phyloP scores from a whole-genome alignment of 2,329 filamentous ascomycete genomes.

The Metarhizium guizhouense region DNA sequence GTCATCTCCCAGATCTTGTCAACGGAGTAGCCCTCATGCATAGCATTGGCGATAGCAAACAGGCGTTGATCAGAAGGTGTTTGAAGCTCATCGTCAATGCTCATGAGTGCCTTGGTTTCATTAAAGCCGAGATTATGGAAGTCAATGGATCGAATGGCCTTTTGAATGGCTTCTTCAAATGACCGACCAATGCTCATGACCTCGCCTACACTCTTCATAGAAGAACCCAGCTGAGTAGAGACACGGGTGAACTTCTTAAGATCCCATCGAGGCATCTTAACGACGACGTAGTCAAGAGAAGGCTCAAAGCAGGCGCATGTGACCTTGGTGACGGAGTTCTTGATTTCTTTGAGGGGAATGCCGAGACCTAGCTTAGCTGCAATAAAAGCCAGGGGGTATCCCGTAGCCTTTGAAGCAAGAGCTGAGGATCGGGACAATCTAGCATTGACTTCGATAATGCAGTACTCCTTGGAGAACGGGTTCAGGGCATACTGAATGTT shows the following conservation, averaged over 20 bases:
- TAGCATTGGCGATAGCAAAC: constrained; percentile 96
- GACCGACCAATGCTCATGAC: constrained; percentile 97
- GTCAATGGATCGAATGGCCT: constrained; percentile 92
- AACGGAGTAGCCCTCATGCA: constrained; percentile 87
- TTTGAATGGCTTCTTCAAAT: constrained; percentile 97
- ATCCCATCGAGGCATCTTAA: constrained; percentile 99
- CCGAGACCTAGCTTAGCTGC: constrained; percentile 92
- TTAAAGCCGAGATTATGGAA: constrained; percentile 94
- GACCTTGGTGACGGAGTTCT: constrained; percentile 89
- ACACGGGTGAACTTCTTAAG: constrained; percentile 98
- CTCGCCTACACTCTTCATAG: constrained; percentile 99
- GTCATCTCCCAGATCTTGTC: constrained; percentile 98
- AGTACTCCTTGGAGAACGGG: constrained; percentile 91
- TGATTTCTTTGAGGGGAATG: constrained; percentile 92
- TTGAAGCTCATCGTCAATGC: constrained; percentile 90
- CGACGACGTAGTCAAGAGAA: constrained; percentile 93
- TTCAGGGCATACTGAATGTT: constrained; percentile 98
- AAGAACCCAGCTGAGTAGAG: constrained; percentile 89
- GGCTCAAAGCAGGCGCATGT: constrained; percentile 98
- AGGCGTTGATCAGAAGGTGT: constrained; percentile 95
- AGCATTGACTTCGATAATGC: constrained; percentile 98
- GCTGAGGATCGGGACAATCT: constrained; percentile 92
- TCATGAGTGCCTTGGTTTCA: constrained; percentile 86
- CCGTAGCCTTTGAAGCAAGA: constrained; percentile 91
- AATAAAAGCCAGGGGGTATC: constrained; percentile 92